Conservation (phyloP, 371 early-diverging fungal genomes). For the Zychaea mexicana region DNA sequence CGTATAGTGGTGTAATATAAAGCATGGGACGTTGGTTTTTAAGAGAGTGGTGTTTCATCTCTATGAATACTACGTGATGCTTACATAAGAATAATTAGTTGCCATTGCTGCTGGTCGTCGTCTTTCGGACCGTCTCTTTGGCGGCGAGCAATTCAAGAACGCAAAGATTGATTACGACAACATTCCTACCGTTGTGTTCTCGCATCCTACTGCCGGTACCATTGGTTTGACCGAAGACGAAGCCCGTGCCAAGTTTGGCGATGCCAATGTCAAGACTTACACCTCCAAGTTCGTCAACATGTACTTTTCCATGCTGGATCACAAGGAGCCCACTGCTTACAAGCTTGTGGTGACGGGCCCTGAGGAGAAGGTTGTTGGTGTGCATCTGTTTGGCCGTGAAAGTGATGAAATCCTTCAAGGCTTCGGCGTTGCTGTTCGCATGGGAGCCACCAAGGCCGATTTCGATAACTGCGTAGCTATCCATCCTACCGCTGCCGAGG, state of each 20-base stretch:
- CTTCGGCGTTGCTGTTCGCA: conserved; percentile 83
- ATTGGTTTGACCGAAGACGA: conserved; percentile 88
- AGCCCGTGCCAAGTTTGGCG: conserved; percentile 77
- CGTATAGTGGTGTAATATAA: too few species aligned
- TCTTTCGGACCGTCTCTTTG: conserved; percentile 92
- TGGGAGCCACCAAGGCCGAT: conserved; percentile 96
- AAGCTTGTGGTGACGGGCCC: conserved; percentile 86
- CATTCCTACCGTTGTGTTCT: conserved; percentile 96
- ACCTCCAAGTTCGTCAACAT: conserved; percentile 86
- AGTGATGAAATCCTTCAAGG: conserved; percentile 95
- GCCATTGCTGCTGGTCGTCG: conserved; percentile 95
- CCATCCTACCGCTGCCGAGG: conserved; percentile 97
- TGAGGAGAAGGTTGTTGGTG: conserved; percentile 94
- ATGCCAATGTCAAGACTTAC: conserved; percentile 83
- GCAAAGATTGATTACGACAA: conserved; percentile 87
- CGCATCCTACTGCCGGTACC: conserved; percentile 91
- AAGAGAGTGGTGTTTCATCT: too few species aligned
- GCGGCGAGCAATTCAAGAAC: conserved; percentile 64
- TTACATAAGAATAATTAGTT: conserved; percentile 34
- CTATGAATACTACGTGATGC: too few species aligned
- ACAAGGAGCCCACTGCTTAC: conserved; percentile 89
- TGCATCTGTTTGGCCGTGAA: conserved; percentile 91
- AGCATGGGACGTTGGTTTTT: neutral
- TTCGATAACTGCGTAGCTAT: conserved; percentile 95
- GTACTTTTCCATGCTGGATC: conserved; percentile 86